Conservation (phyloP, 2,329 filamentous ascomycete genomes). For the Epichloe amarillans region DNA sequence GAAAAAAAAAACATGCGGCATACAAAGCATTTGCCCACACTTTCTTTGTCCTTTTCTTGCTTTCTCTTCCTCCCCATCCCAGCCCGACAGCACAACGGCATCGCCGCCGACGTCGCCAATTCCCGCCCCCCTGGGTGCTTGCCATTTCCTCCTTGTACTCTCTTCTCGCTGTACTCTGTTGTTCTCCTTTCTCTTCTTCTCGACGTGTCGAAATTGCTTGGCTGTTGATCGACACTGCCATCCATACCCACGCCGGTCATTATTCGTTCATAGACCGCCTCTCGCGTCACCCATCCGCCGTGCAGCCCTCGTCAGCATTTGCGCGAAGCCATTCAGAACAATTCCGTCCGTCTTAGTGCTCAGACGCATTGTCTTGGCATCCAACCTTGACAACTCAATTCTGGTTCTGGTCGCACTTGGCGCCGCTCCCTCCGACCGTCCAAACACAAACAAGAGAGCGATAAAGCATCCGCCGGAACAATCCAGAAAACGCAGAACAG, state of each 20-base stretch:
- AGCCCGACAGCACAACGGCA: conserved; percentile 16
- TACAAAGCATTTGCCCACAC: conserved; percentile 12
- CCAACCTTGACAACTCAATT: not conserved
- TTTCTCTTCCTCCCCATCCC: conserved; percentile 14
- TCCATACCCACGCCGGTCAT: not conserved
- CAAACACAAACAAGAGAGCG: not conserved
- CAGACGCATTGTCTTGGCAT: not conserved
- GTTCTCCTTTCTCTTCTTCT: conserved; percentile 1
- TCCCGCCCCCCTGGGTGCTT: conserved; percentile 11
- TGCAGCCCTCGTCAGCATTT: not conserved
- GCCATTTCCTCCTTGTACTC: conserved; percentile 5
- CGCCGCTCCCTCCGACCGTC: not conserved
- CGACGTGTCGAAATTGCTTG: not conserved
- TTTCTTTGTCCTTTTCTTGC: conserved; percentile 12
- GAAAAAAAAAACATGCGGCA: not conserved
- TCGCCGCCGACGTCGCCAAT: conserved; percentile 14
- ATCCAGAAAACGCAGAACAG: not conserved
- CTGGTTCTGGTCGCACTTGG: not conserved
- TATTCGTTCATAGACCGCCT: conserved; percentile 2
- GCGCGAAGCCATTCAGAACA: conserved; percentile 1
- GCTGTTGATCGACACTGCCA: not conserved
- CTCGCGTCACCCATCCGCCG: not conserved
- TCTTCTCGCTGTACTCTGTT: conserved; percentile 6
- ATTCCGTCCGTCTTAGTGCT: not conserved
- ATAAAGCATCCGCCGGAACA: conserved; percentile 1